These are phyloP conservation scores for Carex scoparia DNA, from an alignment of 176 grass and related monocot species.

Conservation along the genomic window DNA sequence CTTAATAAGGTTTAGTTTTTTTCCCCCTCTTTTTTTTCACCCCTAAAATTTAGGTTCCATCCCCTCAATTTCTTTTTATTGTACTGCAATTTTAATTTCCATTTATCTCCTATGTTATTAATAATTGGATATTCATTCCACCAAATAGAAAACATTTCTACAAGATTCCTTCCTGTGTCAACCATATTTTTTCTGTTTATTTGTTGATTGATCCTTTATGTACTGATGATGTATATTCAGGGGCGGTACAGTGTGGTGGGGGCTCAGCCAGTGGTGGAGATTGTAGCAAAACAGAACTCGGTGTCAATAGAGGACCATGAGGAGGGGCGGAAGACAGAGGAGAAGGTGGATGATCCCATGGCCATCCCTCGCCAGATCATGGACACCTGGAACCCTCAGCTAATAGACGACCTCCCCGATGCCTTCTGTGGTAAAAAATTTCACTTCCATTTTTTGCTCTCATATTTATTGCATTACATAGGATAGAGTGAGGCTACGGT, in stretches of 20 bases:
- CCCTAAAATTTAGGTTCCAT: too few species aligned
- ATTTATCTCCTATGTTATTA: too few species aligned
- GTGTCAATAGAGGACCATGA: slow-evolving; percentile 69
- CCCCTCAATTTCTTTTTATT: too few species aligned
- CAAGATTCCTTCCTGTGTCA: too few species aligned
- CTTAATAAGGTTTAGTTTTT: too few species aligned
- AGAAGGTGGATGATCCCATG: slow-evolving; percentile 57
- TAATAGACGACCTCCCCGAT: slow-evolving; percentile 52
- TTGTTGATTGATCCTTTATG: not conserved
- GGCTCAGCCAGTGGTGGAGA: slow-evolving; percentile 75
- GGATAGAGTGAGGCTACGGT: too few species aligned
- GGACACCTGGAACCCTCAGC: slow-evolving; percentile 62
- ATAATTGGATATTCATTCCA: too few species aligned
- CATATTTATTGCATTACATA: not conserved
- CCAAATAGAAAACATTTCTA: too few species aligned
- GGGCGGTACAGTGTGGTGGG: slow-evolving; percentile 88
- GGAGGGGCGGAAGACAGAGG: slow-evolving; percentile 46
- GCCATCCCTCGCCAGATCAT: slow-evolving; percentile 62
- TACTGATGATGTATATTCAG: slow-evolving; percentile 28
- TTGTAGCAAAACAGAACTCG: slow-evolving; percentile 61
- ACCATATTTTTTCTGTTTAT: too few species aligned
- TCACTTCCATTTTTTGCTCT: not conserved
- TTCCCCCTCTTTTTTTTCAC: too few species aligned
- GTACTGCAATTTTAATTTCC: too few species aligned
- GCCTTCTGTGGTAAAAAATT: slow-evolving; percentile 61